Percentiles rank a stretch among this genome's conserved stretches.
Conservation (phyloP, 2,329 filamentous ascomycete genomes). For the Stemphylium lycopersici region DNA sequence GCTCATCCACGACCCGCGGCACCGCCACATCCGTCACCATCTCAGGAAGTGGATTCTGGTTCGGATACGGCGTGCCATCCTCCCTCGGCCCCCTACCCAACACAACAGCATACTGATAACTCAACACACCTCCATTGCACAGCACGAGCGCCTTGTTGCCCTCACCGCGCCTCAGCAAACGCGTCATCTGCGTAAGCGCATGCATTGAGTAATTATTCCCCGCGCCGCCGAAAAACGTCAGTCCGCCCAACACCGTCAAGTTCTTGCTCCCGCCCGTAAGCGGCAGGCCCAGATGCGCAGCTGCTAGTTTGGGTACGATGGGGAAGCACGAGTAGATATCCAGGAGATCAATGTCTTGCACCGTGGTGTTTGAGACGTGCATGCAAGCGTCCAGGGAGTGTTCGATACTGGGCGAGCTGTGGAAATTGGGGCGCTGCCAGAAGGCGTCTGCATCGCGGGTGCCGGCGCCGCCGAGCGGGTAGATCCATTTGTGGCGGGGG, state of each 20-base stretch:
- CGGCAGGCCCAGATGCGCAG: constrained; percentile 63
- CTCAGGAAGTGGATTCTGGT: constrained; percentile 54
- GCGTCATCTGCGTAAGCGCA: constrained; percentile 51
- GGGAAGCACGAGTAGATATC: constrained; percentile 75
- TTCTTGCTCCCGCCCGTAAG: constrained; percentile 55
- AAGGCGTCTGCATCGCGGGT: constrained; percentile 65
- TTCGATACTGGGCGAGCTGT: constrained; percentile 64
- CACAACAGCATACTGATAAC: constrained; percentile 68
- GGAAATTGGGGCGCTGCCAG: constrained; percentile 66
- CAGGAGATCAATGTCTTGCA: constrained; percentile 63
- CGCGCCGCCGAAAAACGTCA: constrained; percentile 73
- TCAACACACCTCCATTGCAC: constrained; percentile 70
- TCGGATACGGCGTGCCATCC: constrained; percentile 54
- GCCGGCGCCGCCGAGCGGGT: constrained; percentile 68
- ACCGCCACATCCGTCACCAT: constrained; percentile 48
- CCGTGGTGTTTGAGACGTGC: constrained; percentile 53
- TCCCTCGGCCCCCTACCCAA: constrained; percentile 57
- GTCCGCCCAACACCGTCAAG: constrained; percentile 67
- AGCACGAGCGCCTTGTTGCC: constrained; percentile 63
- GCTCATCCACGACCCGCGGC: constrained; percentile 48
- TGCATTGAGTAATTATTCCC: constrained; percentile 76
- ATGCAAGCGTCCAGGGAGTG: constrained; percentile 63
- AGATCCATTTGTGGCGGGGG: constrained; percentile 65
- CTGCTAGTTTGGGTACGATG: constrained; percentile 71
- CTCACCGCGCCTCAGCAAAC: constrained; percentile 57